Base-by-base conservation (phyloP, 257 asterid species). In the Solanum lycopersicoides region DNA sequence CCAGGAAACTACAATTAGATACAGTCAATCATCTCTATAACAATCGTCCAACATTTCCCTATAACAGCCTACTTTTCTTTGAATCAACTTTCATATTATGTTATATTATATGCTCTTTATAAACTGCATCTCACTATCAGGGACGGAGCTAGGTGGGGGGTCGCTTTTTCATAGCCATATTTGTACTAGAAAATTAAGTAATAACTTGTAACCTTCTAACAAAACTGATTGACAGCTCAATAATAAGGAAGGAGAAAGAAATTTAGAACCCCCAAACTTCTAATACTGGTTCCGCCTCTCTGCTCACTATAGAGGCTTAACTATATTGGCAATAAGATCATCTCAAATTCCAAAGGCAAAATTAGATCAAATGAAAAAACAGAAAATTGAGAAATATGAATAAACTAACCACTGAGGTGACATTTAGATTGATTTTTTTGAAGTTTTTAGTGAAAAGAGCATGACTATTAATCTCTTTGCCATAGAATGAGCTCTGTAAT, bases 391-490 rank as follows among this genome's bases (percentile, higher is more conserved):
- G 65, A 76, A 82, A 25, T 53, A 84, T 73, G 63, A 75, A 90
- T 87, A 41, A 71, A 65, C 65, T 82, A 87, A 96, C 98, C 98
- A 89, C 82, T 32, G 98, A 93, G 84, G 95, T 76, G 85, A 96
- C 85, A 75, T 82, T 21, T 80, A 91, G 71, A 85, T 91, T 91
- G 87, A 92, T 88, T 89, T 65, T 86, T 16, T 87, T 84, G 63
- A 60, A 9, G 53, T 80, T 89, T 83, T 89, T 92, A 45, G 86
- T 87, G 69, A 56, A 66, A 86, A 66, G 44, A 32, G 89, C 76
- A 86, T 86, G 87, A 50, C 68, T 89, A 86, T 72, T 60, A 53
- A 77, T 50, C 77, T 88, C 37, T 86, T 91, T 92, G 72, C 95
- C 93, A 86, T 83, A 65, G 65, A 90, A 92, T 56, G 95, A 90